Evolutionary conservation across 129 eudicot species (phyloP), one percentile per base, ranked within the genome.

Genomic region (Flaveria brownii): DNA sequence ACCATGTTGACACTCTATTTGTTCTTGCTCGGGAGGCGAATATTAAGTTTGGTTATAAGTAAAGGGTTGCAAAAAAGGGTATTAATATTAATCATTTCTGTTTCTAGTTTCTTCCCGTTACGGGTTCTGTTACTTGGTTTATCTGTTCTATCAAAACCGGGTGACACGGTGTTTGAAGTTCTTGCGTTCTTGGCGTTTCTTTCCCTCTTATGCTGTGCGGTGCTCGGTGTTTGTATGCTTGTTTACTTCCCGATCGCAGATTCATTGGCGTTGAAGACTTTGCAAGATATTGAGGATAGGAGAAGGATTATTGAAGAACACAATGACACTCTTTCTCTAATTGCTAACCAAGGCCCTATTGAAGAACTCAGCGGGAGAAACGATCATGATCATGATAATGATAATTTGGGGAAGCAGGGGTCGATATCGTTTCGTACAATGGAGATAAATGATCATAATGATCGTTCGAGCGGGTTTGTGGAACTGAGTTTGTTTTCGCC

Each of bases 231-330:
- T 59, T 90, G 87, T 80, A 76, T 86, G 76, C 97, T 93, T 30
- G 96, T 93, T 33, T 90, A 88, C 84, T 84, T 88, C 30, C 98
- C 98, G 4, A 84, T 93, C 72, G 85, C 89, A n/a, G 98, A 93
- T 85, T 90, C 97, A 56, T 86, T 93, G 78, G 90, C 92, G 9
- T 71, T 91, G 83, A 73, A 84, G 84, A 80, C 79, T 67, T 57
- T 85, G 65, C 87, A 84, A 64, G 97, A 89, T 81, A 67, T 82
- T 47, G 96, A 87, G 75, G 96, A 89, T 78, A 82, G 88, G 78
- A 84, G 90, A 68, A 77, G 88, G 80, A 64, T 71, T 81, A 77
- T 84, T 49, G 86, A 82, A 61, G 88, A 89, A 72, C 74, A 78
- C 18, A 79, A 81, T 14, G 93, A 93, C 49, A 90, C 96, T 22